Base-by-base conservation (phyloP, 139 green algal genomes). In the Coelastrella sp. region DNA sequence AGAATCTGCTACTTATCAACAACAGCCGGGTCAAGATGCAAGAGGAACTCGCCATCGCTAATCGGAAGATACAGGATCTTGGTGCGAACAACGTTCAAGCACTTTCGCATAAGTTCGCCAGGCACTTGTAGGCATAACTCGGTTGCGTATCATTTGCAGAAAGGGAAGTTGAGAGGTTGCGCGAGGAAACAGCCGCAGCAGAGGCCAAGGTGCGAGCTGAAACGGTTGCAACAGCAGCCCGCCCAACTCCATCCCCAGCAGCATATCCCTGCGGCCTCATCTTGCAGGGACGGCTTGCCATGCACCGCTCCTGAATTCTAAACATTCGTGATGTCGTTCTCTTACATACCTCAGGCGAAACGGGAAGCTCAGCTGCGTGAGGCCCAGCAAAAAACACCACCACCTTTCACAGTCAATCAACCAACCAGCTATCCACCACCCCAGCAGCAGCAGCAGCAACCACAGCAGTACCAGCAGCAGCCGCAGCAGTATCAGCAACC, bases 11-110 rank as follows among this genome's bases (percentile, higher is more conserved):
- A 13, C 56, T 60, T 0, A 68, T 90, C 7, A 90, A 90, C 14
- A 90, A 83, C 14, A 90, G 85, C 73, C 47, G 85, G 22, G 85
- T 90, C 0, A 90, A 90, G 85, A 64, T 90, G 73, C 73, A 83
- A 23, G 83, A 88, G 59, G 85, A 90, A 73, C 85, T 88, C 17
- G 83, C 83, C 0, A 61, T 88, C 3, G 83, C 83, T 8, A 80
- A 88, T 68, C 65, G 83, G 19, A 73, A 73, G 8, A 88, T 88
- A 77, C 65, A 73, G 20, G 81, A 88, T 59, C 83, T 88, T 56
- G 83, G 83, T 88, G 83, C 81, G 32, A 22, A 68, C 32, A 22
- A 20, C 47, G 60, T 20, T 13, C 5, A 56, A 22, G n/a, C n/a
- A 60, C n/a, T 7, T 60, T 2, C 73, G 60, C n/a, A 58, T 16